Percentiles rank a stretch among this genome's conserved stretches.
Conservation (phyloP, 139 green algal genomes). For the Chlamydomonas sp. region DNA sequence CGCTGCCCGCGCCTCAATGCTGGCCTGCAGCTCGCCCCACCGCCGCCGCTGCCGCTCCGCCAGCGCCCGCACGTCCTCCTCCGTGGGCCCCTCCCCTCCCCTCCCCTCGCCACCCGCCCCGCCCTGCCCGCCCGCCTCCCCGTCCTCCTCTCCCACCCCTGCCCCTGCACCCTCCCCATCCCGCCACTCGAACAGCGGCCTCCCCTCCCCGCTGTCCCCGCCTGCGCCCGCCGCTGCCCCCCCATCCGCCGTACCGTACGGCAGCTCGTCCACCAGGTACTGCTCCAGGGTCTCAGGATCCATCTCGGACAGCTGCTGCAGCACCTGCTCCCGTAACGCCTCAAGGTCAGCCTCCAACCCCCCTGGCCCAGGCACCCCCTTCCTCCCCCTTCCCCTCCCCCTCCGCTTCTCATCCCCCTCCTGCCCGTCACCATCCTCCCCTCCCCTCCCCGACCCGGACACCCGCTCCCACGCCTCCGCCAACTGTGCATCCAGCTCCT, state of each 20-base stretch:
- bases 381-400: neutral
- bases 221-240: neutral
- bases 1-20: constrained; percentile 19
- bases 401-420: neutral
- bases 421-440: neutral
- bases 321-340: constrained; percentile 16
- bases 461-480: neutral
- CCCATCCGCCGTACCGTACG: neutral
- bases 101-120: neutral
- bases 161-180: too few species aligned
- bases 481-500: neutral
- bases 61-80: neutral
- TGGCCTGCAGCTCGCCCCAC: neutral
- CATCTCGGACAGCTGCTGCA: constrained; percentile 20
- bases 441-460: neutral
- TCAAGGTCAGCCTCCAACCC: constrained; percentile 3
- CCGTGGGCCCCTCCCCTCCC: neutral
- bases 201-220: too few species aligned
- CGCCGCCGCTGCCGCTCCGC: constrained; percentile 25
- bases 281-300: constrained; percentile 23
- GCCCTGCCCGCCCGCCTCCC: neutral
- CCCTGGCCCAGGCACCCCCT: neutral
- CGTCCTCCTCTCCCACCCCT: neutral
- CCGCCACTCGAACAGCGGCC: too few species aligned
- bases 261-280: constrained; percentile 13